These are phyloP conservation scores for Colletotrichum navitas DNA, from an alignment of 2,329 filamentous ascomycete genomes.

Conservation along the genomic window DNA sequence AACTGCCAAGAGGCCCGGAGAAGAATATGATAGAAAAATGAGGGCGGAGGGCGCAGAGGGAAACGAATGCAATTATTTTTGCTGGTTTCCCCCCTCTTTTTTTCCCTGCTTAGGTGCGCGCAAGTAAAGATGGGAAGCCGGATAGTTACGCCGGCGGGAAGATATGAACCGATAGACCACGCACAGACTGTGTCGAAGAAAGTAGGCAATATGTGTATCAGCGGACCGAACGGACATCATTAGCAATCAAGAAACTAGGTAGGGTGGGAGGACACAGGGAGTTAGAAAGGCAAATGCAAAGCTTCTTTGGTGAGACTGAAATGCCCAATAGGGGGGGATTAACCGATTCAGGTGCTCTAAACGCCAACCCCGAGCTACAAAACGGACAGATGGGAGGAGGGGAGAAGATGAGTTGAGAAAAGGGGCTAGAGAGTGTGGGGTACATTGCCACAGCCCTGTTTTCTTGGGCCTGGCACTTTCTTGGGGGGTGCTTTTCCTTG, in stretches of 20 bases:
- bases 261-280: slow-evolving; percentile 8
- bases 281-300: slow-evolving; percentile 17
- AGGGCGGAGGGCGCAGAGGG: neutral
- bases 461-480: slow-evolving; percentile 1
- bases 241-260: neutral
- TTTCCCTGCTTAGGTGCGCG: neutral
- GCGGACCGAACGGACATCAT: slow-evolving; percentile 30
- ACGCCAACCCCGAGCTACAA: slow-evolving; percentile 6
- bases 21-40: neutral
- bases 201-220: slow-evolving; percentile 17
- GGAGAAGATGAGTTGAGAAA: neutral
- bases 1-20: neutral
- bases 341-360: neutral
- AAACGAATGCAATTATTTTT: neutral
- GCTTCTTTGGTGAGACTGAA: slow-evolving; percentile 13
- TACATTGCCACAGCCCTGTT: slow-evolving; percentile 17
- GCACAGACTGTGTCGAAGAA: slow-evolving; percentile 18
- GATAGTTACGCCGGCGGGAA: neutral
- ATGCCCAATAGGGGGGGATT: neutral
- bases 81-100: neutral
- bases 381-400: neutral
- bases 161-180: neutral
- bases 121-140: neutral
- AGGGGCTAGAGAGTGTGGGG: slow-evolving; percentile 22
- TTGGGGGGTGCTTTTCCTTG: neutral